Conservation (phyloP, 495 filamentous ascomycete species). For the Aspergillus sclerotiicarbonarius region DNA sequence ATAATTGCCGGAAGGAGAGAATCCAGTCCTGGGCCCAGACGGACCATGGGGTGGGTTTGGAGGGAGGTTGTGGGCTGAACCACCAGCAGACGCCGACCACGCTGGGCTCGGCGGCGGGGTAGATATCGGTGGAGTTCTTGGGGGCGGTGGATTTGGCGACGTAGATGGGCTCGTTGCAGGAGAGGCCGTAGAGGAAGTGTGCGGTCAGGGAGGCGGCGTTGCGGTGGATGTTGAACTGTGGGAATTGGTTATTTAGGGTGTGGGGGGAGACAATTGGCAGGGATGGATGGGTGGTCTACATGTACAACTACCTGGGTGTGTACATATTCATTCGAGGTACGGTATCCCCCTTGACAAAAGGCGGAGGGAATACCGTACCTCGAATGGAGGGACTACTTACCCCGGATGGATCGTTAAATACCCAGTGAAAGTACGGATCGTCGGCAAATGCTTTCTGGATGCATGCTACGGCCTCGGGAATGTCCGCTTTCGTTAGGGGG, state of each 20-base stretch:
- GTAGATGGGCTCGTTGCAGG: slow-evolving; percentile 58
- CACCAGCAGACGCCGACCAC: slow-evolving; percentile 66
- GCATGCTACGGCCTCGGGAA: slow-evolving; percentile 57
- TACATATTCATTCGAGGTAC: slow-evolving; percentile 10
- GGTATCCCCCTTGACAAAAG: neutral
- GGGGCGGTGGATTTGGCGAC: slow-evolving; percentile 51
- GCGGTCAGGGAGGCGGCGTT: slow-evolving; percentile 62
- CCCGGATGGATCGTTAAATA: slow-evolving; percentile 51
- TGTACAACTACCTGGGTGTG: slow-evolving; percentile 2
- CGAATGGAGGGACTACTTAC: slow-evolving; percentile 27
- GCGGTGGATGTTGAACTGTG: slow-evolving; percentile 53
- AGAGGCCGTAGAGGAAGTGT: slow-evolving; percentile 61
- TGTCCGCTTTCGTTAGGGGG: slow-evolving; percentile 55
- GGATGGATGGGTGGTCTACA: neutral
- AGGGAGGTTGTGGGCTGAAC: slow-evolving; percentile 49
- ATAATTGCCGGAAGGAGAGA: slow-evolving; percentile 57
- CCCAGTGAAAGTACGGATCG: slow-evolving; percentile 65
- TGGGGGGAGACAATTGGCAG: neutral
- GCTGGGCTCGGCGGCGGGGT: slow-evolving; percentile 15
- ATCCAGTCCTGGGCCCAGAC: slow-evolving; percentile 56
- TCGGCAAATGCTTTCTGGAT: slow-evolving; percentile 61
- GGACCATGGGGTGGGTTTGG: slow-evolving; percentile 47
- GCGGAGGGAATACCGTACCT: neutral
- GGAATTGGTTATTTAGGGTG: slow-evolving; percentile 1
- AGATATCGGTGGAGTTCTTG: slow-evolving; percentile 16